These are phyloP conservation scores for Bruguiera parviflora DNA, from an alignment of 345 rosid genomes.

Conservation along the genomic window DNA sequence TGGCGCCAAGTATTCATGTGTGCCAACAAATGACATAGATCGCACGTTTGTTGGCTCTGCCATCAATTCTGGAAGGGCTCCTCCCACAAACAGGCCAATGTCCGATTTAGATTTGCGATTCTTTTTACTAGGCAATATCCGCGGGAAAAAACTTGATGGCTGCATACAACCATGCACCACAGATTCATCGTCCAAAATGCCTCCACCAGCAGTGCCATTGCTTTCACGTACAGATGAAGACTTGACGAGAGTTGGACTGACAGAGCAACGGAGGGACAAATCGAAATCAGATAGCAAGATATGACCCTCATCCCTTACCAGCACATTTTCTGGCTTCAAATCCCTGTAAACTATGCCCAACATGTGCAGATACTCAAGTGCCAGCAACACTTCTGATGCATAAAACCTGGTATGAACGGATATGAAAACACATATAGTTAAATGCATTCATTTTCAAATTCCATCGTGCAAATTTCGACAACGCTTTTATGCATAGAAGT, in stretches of 20 bases:
- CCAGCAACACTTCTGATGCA: constrained; percentile 85
- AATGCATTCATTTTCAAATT: not conserved
- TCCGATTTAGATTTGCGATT: constrained; percentile 85
- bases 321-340: constrained; percentile 84
- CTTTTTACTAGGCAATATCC: constrained; percentile 70
- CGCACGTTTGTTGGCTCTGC: constrained; percentile 89
- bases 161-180: constrained; percentile 63
- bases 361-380: constrained; percentile 93
- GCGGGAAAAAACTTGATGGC: constrained; percentile 76
- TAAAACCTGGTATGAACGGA: constrained; percentile 47
- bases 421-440: not conserved
- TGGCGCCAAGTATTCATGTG: constrained; percentile 91
- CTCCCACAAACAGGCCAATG: constrained; percentile 53
- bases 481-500: no score
- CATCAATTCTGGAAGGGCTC: constrained; percentile 79
- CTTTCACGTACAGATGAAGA: constrained; percentile 56
- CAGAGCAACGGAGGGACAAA: constrained; percentile 83
- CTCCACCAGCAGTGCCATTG: constrained; percentile 29
- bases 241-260: constrained; percentile 79
- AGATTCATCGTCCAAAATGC: constrained; percentile 55
- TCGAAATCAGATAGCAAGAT: constrained; percentile 94
- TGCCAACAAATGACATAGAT: constrained; percentile 93
- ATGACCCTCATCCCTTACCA: constrained; percentile 82
- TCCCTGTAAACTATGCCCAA: constrained; percentile 90
- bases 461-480: not conserved